Base-by-base conservation (phyloP, 75 land plant genomes). In the Picea sitchensis region DNA sequence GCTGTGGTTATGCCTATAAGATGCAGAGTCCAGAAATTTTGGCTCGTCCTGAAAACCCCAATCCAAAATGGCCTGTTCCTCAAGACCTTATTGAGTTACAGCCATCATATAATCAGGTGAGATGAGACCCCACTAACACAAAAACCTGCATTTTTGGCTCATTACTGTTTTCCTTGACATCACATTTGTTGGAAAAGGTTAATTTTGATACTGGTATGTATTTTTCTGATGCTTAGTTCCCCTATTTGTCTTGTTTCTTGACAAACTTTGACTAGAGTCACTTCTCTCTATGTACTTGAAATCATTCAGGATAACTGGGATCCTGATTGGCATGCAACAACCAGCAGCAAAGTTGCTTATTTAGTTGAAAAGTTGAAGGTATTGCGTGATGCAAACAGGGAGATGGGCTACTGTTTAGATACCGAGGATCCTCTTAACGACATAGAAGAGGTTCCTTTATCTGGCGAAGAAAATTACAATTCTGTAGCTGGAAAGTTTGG, bases 251-350 rank as follows among this genome's bases (percentile, higher is more conserved):
- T 79, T 58, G 36, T 75, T 65, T 8, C 30, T 41, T 18, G 21
- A 34, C 38, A 59, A 36, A 31, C 31, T 54, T 75, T 41, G 47
- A 31, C n/a, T 80, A 38, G 56, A 73, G 41, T 32, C 67, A 65
- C 54, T 82, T 4, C 15, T 54, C 14, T 77, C 63, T 62, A 60
- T 30, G 21, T 56, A 57, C 34, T 23, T 84, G 31, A 38, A 7
- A 58, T 73, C 71, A 30, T 64, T 23, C 86, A 96, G 99, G 95
- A 96, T 79, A 77, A 87, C 67, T 96, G 99, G 99, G 87, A 91
- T 85, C 98, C 99, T 79, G 99, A 96, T 76, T 96, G 99, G 99
- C 98, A 96, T 60, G 88, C 95, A 82, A 96, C 99, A 65, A 90
- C 94, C 21, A 96, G 99, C 88, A 96, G 99, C 74, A 96, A 96